Evolutionary conservation across 1,284 basidiomycete genomes (phyloP).

Genomic region (Ustilago loliicola): DNA sequence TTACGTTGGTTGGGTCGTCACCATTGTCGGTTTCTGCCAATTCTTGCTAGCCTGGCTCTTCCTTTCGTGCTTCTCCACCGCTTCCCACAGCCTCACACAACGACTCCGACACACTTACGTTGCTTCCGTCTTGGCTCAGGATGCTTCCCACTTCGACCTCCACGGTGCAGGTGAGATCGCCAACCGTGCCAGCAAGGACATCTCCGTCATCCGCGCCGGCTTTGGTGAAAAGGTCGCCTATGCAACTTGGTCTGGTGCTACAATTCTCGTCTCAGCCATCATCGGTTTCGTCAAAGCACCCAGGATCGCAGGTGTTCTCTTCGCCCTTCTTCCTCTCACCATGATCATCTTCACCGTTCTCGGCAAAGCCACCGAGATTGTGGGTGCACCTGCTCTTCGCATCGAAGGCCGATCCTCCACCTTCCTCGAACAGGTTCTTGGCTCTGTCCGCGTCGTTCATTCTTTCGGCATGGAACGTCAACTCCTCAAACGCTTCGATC

Average conservation of each 20-base stretch:
- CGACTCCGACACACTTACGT: slow-evolving; percentile 71
- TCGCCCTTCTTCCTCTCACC: slow-evolving; percentile 71
- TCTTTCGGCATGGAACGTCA: slow-evolving; percentile 70
- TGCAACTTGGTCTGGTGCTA: slow-evolving; percentile 67
- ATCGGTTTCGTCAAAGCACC: slow-evolving; percentile 71
- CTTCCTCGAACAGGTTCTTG: slow-evolving; percentile 72
- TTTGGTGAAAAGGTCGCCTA: slow-evolving; percentile 72
- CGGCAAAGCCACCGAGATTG: slow-evolving; percentile 66
- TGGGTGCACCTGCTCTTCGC: slow-evolving; percentile 62
- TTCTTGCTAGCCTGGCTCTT: slow-evolving; percentile 67
- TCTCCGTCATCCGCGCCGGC: slow-evolving; percentile 70
- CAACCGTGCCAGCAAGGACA: slow-evolving; percentile 71
- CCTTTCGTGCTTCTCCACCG: slow-evolving; percentile 66
- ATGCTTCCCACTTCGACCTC: slow-evolving; percentile 71
- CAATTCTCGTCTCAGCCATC: slow-evolving; percentile 68
- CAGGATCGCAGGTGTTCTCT: slow-evolving; percentile 71
- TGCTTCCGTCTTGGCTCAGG: slow-evolving; percentile 71
- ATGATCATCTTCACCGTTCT: slow-evolving; percentile 65
- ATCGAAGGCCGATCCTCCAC: slow-evolving; percentile 71
- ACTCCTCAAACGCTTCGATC: slow-evolving; percentile 69
- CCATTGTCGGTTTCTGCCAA: slow-evolving; percentile 67
- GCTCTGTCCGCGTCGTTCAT: slow-evolving; percentile 72
- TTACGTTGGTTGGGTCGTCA: slow-evolving; percentile 69
- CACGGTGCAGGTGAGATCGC: slow-evolving; percentile 72
- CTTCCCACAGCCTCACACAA: slow-evolving; percentile 67